Evolutionary conservation across 345 rosid genomes (phyloP).

Genomic region (Combretum micranthum): DNA sequence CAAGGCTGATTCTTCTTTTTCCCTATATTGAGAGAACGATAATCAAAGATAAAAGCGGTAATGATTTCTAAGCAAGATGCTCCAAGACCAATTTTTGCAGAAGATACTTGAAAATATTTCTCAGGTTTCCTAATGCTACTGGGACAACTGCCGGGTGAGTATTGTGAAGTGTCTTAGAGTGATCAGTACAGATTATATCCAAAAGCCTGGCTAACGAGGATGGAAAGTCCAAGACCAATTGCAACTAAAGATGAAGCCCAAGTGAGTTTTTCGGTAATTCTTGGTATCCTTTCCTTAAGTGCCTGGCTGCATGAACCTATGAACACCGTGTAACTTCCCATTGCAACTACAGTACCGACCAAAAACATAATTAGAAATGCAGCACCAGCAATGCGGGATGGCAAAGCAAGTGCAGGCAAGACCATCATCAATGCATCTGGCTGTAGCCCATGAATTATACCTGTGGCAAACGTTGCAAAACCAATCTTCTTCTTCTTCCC

Average conservation of each 20-base stretch:
- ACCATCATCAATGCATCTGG: slow-evolving; percentile 97
- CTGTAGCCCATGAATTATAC: slow-evolving; percentile 85
- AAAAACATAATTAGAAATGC: slow-evolving; percentile 88
- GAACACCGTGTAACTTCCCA: slow-evolving; percentile 96
- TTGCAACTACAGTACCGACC: slow-evolving; percentile 80
- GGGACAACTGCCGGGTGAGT: neutral
- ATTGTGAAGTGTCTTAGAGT: too few relatives aligned
- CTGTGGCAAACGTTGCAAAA: slow-evolving; percentile 92
- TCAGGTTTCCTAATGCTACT: slow-evolving; percentile 1
- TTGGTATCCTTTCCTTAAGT: slow-evolving; percentile 71
- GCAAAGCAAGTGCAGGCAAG: slow-evolving; percentile 87
- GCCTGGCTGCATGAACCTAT: slow-evolving; percentile 86
- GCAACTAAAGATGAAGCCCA: slow-evolving; percentile 89
- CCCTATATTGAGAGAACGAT: slow-evolving; percentile 5
- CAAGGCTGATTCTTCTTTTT: neutral
- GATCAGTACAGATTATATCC: slow-evolving; percentile 74
- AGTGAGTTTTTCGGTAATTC: slow-evolving; percentile 95
- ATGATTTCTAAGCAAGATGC: neutral
- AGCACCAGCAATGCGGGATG: slow-evolving; percentile 84
- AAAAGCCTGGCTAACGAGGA: slow-evolving; percentile 78
- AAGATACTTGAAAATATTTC: slow-evolving; percentile 1
- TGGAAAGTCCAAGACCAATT: slow-evolving; percentile 75
- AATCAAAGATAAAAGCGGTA: neutral
- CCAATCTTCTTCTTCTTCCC: slow-evolving; percentile 81
- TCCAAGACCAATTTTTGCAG: neutral